Conservation (phyloP, 2,329 filamentous ascomycete species). For the Taxawa tesnikishii region DNA sequence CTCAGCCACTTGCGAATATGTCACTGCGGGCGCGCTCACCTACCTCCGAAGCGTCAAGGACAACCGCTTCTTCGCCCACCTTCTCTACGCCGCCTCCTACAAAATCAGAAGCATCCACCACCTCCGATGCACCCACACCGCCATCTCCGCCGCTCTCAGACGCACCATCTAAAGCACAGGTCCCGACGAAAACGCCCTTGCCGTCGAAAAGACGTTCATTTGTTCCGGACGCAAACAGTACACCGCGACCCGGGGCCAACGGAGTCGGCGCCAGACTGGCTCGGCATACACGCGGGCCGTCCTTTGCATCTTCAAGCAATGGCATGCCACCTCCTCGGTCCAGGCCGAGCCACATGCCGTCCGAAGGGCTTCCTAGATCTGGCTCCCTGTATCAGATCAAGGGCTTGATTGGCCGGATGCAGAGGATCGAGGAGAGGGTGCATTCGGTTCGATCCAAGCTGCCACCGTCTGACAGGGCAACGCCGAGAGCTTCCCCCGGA, state of each 20-base stretch:
- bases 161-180: conserved; percentile 47
- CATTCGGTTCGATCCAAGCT: conserved; percentile 86
- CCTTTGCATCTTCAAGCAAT: conserved; percentile 36
- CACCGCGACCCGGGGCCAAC: conserved; percentile 36
- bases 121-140: conserved; percentile 63
- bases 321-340: conserved; percentile 33
- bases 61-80: conserved; percentile 74
- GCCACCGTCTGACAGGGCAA: conserved; percentile 65
- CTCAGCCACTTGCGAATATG: conserved; percentile 35
- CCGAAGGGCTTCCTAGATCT: conserved; percentile 40
- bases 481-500: conserved; percentile 12
- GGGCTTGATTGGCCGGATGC: conserved; percentile 90
- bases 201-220: conserved; percentile 30
- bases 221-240: conserved; percentile 37
- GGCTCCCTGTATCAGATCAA: conserved; percentile 85
- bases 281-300: conserved; percentile 45
- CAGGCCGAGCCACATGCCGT: conserved; percentile 16
- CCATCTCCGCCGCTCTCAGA: conserved; percentile 93
- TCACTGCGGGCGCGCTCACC: conserved; percentile 48
- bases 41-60: conserved; percentile 61
- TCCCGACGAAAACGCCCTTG: conserved; percentile 26
- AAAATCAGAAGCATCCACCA: conserved; percentile 49
- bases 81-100: conserved; percentile 68
- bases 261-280: conserved; percentile 30
- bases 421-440: conserved; percentile 85